phyloP scores from a whole-genome alignment of 805 yeast species.

The Sungouiella blattae region DNA sequence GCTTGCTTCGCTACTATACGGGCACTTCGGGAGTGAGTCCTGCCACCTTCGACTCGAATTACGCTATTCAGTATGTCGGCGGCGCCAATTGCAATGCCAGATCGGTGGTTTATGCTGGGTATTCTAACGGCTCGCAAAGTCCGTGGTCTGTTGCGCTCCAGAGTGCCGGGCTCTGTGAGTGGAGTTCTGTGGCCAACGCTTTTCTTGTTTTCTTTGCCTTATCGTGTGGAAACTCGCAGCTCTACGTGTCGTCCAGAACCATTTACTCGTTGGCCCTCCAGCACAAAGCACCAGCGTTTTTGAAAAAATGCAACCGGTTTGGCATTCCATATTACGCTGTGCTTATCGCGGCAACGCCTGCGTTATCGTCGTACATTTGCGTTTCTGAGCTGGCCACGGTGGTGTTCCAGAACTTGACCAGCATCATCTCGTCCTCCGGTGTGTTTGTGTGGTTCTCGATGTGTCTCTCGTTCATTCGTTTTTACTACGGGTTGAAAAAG shows the following conservation, averaged over 20 bases:
- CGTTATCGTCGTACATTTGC: slow-evolving; percentile 57
- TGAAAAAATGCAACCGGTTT: slow-evolving; percentile 53
- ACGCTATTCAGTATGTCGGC: slow-evolving; percentile 33
- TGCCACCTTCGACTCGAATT: slow-evolving; percentile 19
- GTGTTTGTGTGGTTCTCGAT: slow-evolving; percentile 78
- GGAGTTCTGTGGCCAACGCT: slow-evolving; percentile 39
- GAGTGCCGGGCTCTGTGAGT: slow-evolving; percentile 33
- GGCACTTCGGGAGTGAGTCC: slow-evolving; percentile 30
- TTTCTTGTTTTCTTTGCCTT: slow-evolving; percentile 45
- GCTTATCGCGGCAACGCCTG: slow-evolving; percentile 57
- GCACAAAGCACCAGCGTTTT: slow-evolving; percentile 59
- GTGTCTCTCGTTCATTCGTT: slow-evolving; percentile 61
- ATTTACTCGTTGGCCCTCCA: slow-evolving; percentile 41
- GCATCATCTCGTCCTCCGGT: slow-evolving; percentile 70
- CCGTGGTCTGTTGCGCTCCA: slow-evolving; percentile 46
- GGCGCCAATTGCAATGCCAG: slow-evolving; percentile 30
- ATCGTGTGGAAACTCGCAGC: slow-evolving; percentile 44
- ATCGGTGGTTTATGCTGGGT: slow-evolving; percentile 27
- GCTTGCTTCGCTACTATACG: slow-evolving; percentile 54
- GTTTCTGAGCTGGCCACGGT: slow-evolving; percentile 54
- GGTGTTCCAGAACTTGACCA: slow-evolving; percentile 65
- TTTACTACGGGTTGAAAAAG: slow-evolving; percentile 56
- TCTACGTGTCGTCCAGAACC: slow-evolving; percentile 42
- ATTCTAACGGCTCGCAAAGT: slow-evolving; percentile 40
- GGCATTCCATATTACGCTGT: slow-evolving; percentile 79